Base-by-base conservation (phyloP, 306 rosid genomes). In the Castanea crenata region DNA sequence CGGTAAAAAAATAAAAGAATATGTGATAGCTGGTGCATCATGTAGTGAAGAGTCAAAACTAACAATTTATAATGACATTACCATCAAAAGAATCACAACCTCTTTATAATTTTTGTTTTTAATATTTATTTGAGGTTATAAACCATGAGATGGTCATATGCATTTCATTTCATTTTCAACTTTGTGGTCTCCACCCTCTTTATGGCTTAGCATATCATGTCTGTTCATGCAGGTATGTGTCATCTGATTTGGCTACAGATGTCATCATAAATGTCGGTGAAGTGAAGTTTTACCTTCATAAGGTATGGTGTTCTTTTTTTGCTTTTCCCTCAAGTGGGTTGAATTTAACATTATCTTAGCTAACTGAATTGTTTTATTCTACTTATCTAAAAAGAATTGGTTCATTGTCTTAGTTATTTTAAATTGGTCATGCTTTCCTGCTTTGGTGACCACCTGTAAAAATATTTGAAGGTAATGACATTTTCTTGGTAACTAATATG, bases 191-290 rank as follows among this genome's bases (percentile, higher is more conserved):
- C 71, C 11, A 41, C 46, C 56, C 65, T 65, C 15, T 75, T 83
- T 67, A 73, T 52, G 7, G 21, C 68, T 41, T 74, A 67, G 18
- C 18, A 41, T 55, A 12, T 71, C 44, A 59, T 57, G 44, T 69
- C n/a, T 78, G 32, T 46, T 52, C 79, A 15, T 71, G 86, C 89
- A 96, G 99, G 89, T 87, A 89, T 63, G 89, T 93, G 38, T 89
- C 97, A 38, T 93, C 98, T 83, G 98, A 96, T 79, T 71, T 96
- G 88, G 86, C 91, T 44, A 87, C 99, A 0, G 99, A 96, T 84
- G 85, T 89, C 73, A 73, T 86, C 74, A 82, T 96, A 77, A 88
- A 75, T 80, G 91, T 91, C 38, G 94, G 93, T 69, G 98, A 89
- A 76, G 94, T 93, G 35, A 93, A 91, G 86, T 96, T 96, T 87